Percentiles rank a stretch among this genome's conserved stretches.
phyloP scores from a whole-genome alignment of 2,329 filamentous ascomycete species.

The Ophiostoma perfectum region DNA sequence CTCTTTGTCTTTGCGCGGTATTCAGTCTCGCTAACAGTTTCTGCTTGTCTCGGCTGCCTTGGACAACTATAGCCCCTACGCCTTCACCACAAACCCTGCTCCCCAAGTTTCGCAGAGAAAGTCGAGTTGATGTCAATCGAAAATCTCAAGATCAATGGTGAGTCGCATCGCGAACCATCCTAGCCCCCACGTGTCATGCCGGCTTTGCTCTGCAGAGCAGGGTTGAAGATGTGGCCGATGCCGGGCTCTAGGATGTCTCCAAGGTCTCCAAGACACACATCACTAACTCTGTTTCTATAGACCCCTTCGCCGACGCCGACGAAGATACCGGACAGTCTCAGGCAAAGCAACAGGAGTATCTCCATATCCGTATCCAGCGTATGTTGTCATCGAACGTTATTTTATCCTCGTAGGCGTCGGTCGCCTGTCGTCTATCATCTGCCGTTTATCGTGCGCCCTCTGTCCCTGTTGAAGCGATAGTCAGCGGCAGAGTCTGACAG shows the following conservation, averaged over 20 bases:
- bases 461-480: too few relatives aligned
- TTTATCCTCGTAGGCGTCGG: neutral
- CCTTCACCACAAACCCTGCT: conserved; percentile 21
- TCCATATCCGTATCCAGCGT: conserved; percentile 99
- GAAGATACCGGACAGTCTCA: conserved; percentile 87
- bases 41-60: neutral
- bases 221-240: neutral
- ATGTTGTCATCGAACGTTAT: conserved; percentile 30
- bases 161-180: conserved; percentile 35
- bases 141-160: conserved; percentile 96
- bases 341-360: conserved; percentile 83
- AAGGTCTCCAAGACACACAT: neutral
- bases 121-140: conserved; percentile 74
- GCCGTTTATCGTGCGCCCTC: too few relatives aligned
- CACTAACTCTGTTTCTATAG: conserved; percentile 41
- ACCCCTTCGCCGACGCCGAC: conserved; percentile 99
- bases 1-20: neutral
- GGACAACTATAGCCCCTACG: neutral
- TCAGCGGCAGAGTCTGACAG: too few relatives aligned
- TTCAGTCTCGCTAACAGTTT: conserved; percentile 4
- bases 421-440: too few relatives aligned
- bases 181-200: neutral
- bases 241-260: neutral
- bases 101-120: conserved; percentile 26
- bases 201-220: neutral